A percentile compares a stretch with the other conserved stretches of the same genome.
phyloP scores from a whole-genome alignment of 495 filamentous ascomycete species.

The Aspergillus haitiensis region DNA sequence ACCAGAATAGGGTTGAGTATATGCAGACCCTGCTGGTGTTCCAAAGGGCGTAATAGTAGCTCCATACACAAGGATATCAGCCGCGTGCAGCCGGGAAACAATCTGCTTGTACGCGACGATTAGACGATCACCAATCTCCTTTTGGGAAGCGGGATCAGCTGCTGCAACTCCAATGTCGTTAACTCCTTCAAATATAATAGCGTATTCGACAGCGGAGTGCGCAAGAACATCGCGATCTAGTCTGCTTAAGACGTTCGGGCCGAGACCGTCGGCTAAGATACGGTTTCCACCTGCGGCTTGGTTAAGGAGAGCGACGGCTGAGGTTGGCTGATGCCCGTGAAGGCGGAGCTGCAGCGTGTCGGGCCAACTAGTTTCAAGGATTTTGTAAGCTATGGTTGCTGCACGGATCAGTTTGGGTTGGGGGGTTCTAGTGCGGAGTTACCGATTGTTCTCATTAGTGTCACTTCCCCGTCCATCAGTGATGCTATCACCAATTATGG shows the following conservation, averaged over 20 bases:
- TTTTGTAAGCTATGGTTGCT: background rate
- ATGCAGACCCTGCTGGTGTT: slow-evolving; percentile 34
- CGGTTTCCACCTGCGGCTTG: slow-evolving; percentile 75
- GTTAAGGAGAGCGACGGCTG: slow-evolving; percentile 58
- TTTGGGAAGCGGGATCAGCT: slow-evolving; percentile 48
- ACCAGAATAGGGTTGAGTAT: slow-evolving; percentile 51
- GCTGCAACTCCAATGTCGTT: slow-evolving; percentile 66
- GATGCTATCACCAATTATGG: slow-evolving; percentile 72
- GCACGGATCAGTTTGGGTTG: background rate
- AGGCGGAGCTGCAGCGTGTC: slow-evolving; percentile 61
- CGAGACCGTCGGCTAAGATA: slow-evolving; percentile 61
- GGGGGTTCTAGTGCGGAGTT: slow-evolving; percentile 6
- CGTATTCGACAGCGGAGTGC: slow-evolving; percentile 57
- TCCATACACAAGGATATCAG: slow-evolving; percentile 58
- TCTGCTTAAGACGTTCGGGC: slow-evolving; percentile 60
- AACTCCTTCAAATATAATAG: slow-evolving; percentile 71
- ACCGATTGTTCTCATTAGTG: slow-evolving; percentile 66
- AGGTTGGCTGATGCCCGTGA: slow-evolving; percentile 45
- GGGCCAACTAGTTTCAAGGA: slow-evolving; percentile 53
- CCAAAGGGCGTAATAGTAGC: slow-evolving; percentile 72
- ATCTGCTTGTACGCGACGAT: slow-evolving; percentile 60
- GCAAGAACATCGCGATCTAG: slow-evolving; percentile 65
- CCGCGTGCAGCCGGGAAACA: slow-evolving; percentile 53
- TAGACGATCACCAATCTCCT: slow-evolving; percentile 49
- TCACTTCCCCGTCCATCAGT: slow-evolving; percentile 68